Base-by-base conservation (phyloP, 2,329 filamentous ascomycete genomes). In the Endothia cerciana region DNA sequence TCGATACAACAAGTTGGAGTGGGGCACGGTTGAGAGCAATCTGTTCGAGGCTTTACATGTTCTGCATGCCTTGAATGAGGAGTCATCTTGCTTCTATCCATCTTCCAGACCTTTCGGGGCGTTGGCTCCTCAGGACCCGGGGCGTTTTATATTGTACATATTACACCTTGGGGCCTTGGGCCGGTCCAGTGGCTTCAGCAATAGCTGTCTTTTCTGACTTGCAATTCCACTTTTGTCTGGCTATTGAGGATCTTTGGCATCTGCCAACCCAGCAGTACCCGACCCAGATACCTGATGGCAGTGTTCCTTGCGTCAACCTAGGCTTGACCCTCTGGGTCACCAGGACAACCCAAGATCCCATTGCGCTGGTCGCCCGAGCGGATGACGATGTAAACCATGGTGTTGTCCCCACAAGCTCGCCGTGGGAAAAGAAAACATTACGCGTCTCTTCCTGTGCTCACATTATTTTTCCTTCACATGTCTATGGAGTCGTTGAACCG, bases 401-500 rank as follows among this genome's bases (percentile, higher is more conserved):
- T 1, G 15, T 51, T 51, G 11, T 17, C 47, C 1, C 5, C 11
- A 28, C 10, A 28, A 30, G 25, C 47, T 51, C 4, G 28, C 47
- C 25, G 25, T 36, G 13, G 7, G 47, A 17, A 51, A 30, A 28
- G 13, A 49, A 2, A n/a, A 25, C 45, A 8, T n/a, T 19, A 47
- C 43, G 17, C 28, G 11, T 3, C 47, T 30, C 47, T 28, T 1
- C n/a, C 45, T 25, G 7, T 51, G 13, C 13, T 10, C 47, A 17
- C 22, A 4, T 22, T 8, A 6, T 6, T 25, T 28, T 28, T 15
- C 25, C 15, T 10, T 77, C 80, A 87, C 76, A 87, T 83, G 74
- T 94, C 91, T 82, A 98, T 93, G 69, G 90, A 93, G 78, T 97
- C 94, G 76, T 94, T 96, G 78, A 99, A 99, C 71, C 91, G 86